Base-by-base conservation (phyloP, 495 filamentous ascomycete genomes). In the Penicillium silybi region DNA sequence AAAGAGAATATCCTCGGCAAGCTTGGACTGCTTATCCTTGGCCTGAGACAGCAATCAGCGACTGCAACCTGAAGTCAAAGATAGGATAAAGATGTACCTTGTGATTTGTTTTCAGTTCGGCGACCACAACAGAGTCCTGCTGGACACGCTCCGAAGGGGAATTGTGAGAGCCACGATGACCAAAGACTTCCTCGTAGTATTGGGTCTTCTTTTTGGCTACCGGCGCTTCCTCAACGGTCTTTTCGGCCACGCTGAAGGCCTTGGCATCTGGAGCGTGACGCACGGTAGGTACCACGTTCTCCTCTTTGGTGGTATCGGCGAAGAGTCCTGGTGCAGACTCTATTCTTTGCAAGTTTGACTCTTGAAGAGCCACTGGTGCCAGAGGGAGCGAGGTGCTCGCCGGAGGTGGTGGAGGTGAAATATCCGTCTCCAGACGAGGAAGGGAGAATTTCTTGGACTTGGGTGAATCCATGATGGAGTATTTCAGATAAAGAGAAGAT, bases 41-140 rank as follows among this genome's bases (percentile, higher is more conserved):
- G 65, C 44, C 73, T 81, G 41, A 7, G 25, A 13, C 2, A 9
- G 18, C 8, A 3, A 18, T 59, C 25, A 48, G 50, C 10, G 11
- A 13, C 29, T 13, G 1, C 29, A 32, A 13, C 4, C 3, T 4
- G 9, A 6, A 16, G 22, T 32, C 10, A n/a, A 19, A 15, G 3
- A 2, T 8, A 47, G 17, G 18, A 4, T 17, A 44, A 23, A 42
- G 22, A 71, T 85, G 58, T 75, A 92, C 90, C 64, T 85, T 87
- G 32, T 83, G 81, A 64, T 93, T 96, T n/a, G 89, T 89, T 61
- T 82, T 85, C 26, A 97, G 67, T 64, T 96, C 90, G 32, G 85
- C 88, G 48, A 88, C 77, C 47, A 96, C 80, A 46, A 87, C 74
- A 16, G 88, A 84, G 53, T 91, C 81, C 52, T 80, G 81, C 15